Evolutionary conservation across 352 stramenopile genomes (phyloP), one percentile per base, ranked within the genome.

Genomic region (Pilasporangium apinafurcum): DNA sequence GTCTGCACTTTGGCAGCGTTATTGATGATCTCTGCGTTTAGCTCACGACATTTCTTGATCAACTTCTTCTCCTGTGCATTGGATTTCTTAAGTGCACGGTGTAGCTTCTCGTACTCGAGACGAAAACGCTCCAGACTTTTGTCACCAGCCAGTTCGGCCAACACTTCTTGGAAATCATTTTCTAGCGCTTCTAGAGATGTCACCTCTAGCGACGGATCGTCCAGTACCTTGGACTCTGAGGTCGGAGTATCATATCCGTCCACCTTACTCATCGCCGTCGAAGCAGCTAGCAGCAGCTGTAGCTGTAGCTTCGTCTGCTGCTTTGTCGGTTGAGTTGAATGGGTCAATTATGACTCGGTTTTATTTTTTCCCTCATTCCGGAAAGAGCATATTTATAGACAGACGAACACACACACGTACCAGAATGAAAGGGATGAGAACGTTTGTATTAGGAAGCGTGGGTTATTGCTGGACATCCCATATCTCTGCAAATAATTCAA

Each of bases 11-110:
- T 98, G 26, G 91, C 86, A 18, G 89, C 91, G 57, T 98, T 98
- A 68, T 96, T 97, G 41, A 97, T 90, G 45, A 98, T 97, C 65
- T 98, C 92, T 13, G 80, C 83, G 55, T 98, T 98, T 13, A 98
- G 57, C 51, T 98, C 93, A 17, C 85, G 78, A 51, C 90, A 97
- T 53, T 98, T 98, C 52, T 97, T 96, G 37, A 97, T 93, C 21
- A 98, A 69, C 41, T 95, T 92, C 59, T 97, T 97, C 71, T 98
- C 93, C 56, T 98, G 94, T 1, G 78, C 81, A 44, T 97, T 94
- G 7, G 83, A 96, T 51, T 96, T 97, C 32, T 94, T 95, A 26
- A 98, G 74, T 16, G 91, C 88, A 27, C 89, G 83, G 50, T 97
- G 86, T 10, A 98, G 70, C 62, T 98, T 97, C 56, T 98, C 93